Evolutionary conservation across 1,139 yeast species (phyloP), one percentile per base, ranked within the genome.

Genomic region (Lipomyces yarrowii): DNA sequence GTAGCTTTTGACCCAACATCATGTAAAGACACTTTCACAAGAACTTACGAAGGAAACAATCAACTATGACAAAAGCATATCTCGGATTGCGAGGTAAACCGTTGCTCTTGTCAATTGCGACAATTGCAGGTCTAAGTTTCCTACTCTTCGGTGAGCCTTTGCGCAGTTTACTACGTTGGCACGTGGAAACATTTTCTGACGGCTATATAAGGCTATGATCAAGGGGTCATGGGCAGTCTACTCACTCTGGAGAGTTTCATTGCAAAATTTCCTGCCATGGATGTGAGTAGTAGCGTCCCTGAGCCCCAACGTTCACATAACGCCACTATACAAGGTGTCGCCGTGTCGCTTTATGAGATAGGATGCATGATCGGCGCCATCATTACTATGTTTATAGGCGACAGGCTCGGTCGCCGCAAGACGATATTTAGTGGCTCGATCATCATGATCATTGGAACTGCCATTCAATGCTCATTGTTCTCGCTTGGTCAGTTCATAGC

Each of bases 221-320:
- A 89, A 77, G 96, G 96, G 74, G 83, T 89, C 64, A 87, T 88
- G 90, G 84, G 89, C 7, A 90, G 91, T 74, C 78, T 87, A 64
- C 61, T 87, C 69, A 83, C 88, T 21, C 87, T 87, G 61, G 78
- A 78, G 0, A 82, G 84, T 66, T 87, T 87, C 73, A 81, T 81
- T 70, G 70, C 77, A 10, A 86, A 81, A 62, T 87, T 87, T 74
- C 89, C 88, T 2, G 83, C 84, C 8, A 84, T 87, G 32, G 59
- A 57, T 48, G 84, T 42, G 48, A 18, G 54, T 30, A 56, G 6
- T 42, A 26, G n/a, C 21, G 32, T 60, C 5, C 35, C 57, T 8
- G 65, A 10, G 26, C 21, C 42, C 46, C 56, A 57, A 51, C 58
- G 55, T 15, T 18, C n/a, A 11, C 61, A 51, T 26, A 52, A 52